Evolutionary conservation across 2,329 filamentous ascomycete species (phyloP), one percentile per base, ranked within the genome.

Genomic region (Fusarium aywerte): DNA sequence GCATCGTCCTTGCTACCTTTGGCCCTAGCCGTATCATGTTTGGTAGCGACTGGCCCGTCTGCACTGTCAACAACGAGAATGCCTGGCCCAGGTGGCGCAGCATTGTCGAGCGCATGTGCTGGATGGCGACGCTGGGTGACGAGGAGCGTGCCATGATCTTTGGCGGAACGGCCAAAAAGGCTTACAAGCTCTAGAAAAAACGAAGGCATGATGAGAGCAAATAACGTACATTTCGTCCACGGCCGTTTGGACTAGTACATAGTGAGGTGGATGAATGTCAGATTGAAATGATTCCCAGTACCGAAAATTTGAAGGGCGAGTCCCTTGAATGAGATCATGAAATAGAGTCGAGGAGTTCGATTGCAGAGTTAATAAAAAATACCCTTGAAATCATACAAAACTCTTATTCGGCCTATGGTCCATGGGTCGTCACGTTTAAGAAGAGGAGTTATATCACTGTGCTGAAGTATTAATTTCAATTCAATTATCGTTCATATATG

Each of bases 1-100:
- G 89, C 62, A 86, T 90, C 51, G 80, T 94, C 1, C 86, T 96
- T 51, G 85, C 88, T 27, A 85, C 85, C 2, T 97, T 97, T 74
- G 89, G 91, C 2, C 80, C 90, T 0, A 76, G 82, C 21, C 85
- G 92, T 66, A 85, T 96, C 75, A 93, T 98, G 90, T 97, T 96
- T 78, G 94, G 90, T 23, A 94, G 91, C 67, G 93, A 97, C 78
- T 98, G 95, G 95, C 94, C 95, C 3, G 90, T 97, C 1, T 97
- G 93, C 79, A 94, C 92, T 65, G 80, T 92, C 25, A 72, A 77
- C 68, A 83, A 82, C 39, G 80, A 84, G 45, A 78, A 82, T 21
- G 89, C 91, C 31, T 97, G 93, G 93, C 80, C 81, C 33, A 86
- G 90, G 71, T 97, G 94, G 94, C 86, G 82, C 66, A 82, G 82